Conservation (phyloP, 768 basidiomycete genomes). For the Boletus reticuloceps region DNA sequence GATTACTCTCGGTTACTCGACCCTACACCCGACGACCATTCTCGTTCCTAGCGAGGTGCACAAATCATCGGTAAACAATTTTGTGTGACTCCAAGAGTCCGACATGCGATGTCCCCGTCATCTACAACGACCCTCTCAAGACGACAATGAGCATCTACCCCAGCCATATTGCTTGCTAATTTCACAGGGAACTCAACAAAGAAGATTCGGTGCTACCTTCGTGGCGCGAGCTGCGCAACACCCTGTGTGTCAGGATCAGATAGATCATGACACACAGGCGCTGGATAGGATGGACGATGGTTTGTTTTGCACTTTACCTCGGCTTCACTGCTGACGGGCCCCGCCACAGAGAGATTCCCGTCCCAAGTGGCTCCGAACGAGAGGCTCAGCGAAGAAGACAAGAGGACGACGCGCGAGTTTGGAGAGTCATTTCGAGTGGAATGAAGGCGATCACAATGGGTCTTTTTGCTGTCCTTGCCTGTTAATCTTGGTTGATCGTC, state of each 20-base stretch:
- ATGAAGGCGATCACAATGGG: background rate
- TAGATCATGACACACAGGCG: background rate
- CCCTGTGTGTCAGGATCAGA: background rate
- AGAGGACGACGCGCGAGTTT: background rate
- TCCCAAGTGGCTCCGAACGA: slow-evolving; percentile 9
- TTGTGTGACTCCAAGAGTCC: background rate
- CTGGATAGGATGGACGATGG: slow-evolving; percentile 5
- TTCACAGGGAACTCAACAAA: background rate
- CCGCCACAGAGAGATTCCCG: slow-evolving; percentile 1
- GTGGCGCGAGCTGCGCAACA: slow-evolving; percentile 2
- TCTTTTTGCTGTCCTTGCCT: too few relatives aligned
- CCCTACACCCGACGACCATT: background rate
- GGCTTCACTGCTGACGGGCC: background rate
- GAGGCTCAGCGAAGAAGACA: background rate
- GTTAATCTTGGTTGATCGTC: too few relatives aligned
- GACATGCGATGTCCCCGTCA: background rate
- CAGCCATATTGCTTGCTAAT: background rate
- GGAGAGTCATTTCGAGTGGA: background rate
- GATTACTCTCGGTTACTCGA: background rate
- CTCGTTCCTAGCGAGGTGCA: background rate
- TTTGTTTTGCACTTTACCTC: background rate
- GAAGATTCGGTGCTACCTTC: background rate
- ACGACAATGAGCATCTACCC: background rate
- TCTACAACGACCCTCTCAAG: background rate
- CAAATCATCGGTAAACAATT: background rate